phyloP scores from a whole-genome alignment of 2,329 filamentous ascomycete genomes.

The Teratosphaeria viscida region DNA sequence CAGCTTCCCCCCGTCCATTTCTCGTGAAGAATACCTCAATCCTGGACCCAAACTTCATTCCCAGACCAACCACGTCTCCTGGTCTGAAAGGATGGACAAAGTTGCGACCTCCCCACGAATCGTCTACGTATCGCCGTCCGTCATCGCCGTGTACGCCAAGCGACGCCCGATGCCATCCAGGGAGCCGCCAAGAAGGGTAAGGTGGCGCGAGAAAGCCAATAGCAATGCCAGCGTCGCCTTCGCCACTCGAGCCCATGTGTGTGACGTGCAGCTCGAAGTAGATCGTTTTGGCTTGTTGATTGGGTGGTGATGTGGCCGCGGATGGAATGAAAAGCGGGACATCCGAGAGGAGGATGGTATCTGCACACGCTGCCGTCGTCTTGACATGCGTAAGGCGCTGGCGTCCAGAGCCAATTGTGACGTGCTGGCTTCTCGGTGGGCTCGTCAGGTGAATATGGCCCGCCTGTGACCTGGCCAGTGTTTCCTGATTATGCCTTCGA shows the following conservation, averaged over 20 bases:
- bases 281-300: constrained; percentile 40
- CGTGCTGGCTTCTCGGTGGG: constrained; percentile 32
- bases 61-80: constrained; percentile 60
- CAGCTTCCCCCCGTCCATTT: constrained; percentile 48
- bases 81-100: constrained; percentile 55
- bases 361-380: constrained; percentile 35
- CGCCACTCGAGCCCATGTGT: constrained; percentile 27
- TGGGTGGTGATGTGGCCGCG: background rate
- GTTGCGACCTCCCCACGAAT: constrained; percentile 59
- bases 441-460: constrained; percentile 41
- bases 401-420: constrained; percentile 34
- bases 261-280: constrained; percentile 63
- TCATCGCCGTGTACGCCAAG: constrained; percentile 73
- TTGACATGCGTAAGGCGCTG: constrained; percentile 41
- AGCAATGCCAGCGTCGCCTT: constrained; percentile 46
- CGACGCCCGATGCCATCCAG: constrained; percentile 69
- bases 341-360: constrained; percentile 56
- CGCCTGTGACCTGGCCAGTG: constrained; percentile 37
- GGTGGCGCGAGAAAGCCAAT: constrained; percentile 63
- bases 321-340: constrained; percentile 57
- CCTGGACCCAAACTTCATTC: constrained; percentile 51
- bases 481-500: constrained; percentile 22
- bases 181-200: constrained; percentile 66
- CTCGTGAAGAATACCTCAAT: constrained; percentile 61
- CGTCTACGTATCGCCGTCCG: constrained; percentile 65